Evolutionary conservation across 305 asterid species (phyloP).

Genomic region (Withania somnifera): DNA sequence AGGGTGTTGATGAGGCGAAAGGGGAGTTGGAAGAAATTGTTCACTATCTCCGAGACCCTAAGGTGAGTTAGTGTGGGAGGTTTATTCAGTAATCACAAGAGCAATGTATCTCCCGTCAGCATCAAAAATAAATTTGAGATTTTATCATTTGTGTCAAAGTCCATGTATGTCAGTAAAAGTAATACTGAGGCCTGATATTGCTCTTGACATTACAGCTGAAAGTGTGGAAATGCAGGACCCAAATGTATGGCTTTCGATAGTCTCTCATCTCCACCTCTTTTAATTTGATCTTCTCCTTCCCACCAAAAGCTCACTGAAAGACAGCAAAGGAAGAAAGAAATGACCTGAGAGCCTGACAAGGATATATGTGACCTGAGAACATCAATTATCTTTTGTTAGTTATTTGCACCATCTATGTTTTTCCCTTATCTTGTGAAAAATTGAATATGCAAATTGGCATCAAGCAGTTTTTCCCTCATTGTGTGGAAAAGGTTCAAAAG

Average conservation of each 20-base stretch:
- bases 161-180: not conserved
- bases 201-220: not conserved
- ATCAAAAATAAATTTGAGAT: not conserved
- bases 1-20: conserved; percentile 93
- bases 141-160: not conserved
- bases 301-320: not conserved
- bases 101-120: not conserved
- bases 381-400: not conserved
- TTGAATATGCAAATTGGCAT: not conserved
- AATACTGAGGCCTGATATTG: not conserved
- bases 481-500: not conserved
- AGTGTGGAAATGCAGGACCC: not conserved
- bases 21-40: conserved; percentile 81
- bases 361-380: not conserved
- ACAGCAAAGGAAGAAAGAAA: not conserved
- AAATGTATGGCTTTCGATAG: not conserved
- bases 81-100: not conserved
- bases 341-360: not conserved
- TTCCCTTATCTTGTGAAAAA: not conserved
- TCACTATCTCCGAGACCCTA: conserved; percentile 93
- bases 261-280: not conserved
- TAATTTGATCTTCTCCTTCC: not conserved
- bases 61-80: conserved; percentile 29
- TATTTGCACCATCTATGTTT: not conserved
- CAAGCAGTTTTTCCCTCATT: not conserved